Percentiles rank a stretch among this genome's conserved stretches.
Evolutionary conservation across 2,329 filamentous ascomycete species (phyloP).

Genomic region (Neonectria punicea): DNA sequence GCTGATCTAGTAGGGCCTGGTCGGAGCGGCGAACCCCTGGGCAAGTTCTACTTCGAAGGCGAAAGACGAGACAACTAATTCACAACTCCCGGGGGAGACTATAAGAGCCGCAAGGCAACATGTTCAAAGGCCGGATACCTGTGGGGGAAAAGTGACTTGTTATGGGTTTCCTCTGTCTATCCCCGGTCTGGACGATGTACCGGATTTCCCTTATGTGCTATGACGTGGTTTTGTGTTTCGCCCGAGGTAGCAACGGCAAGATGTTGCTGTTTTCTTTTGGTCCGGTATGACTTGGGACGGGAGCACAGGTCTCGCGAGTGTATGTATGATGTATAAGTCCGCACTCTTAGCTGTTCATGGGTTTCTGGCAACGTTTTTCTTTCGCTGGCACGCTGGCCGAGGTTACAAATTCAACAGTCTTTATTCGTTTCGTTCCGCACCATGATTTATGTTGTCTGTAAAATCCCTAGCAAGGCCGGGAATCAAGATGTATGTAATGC

Average conservation of each 20-base stretch:
- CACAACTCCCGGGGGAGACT: conserved; percentile 3
- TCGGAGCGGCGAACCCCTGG: conserved; percentile 58
- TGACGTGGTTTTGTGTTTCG: not conserved
- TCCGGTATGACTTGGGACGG: not conserved
- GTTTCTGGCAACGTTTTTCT: not conserved
- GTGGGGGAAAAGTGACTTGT: conserved; percentile 1
- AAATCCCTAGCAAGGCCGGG: not conserved
- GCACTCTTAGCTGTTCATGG: not conserved
- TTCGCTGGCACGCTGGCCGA: not conserved
- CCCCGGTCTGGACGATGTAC: conserved; percentile 4
- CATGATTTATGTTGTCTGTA: not conserved
- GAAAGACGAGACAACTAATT: conserved; percentile 34
- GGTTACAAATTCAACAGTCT: not conserved
- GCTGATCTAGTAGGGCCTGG: conserved; percentile 56
- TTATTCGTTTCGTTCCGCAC: not conserved
- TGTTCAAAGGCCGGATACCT: not conserved
- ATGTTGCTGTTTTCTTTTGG: not conserved
- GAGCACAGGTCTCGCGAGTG: not conserved
- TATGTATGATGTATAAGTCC: conserved; percentile 6
- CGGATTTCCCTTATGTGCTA: conserved; percentile 12
- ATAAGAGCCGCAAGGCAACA: conserved; percentile 15
- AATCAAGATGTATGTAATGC: not conserved
- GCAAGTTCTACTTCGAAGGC: conserved; percentile 71
- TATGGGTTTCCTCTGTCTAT: conserved; percentile 10
- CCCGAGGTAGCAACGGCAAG: too few relatives aligned